Conservation (phyloP, 805 yeast genomes). For the Hanseniaspora clermontiae region DNA sequence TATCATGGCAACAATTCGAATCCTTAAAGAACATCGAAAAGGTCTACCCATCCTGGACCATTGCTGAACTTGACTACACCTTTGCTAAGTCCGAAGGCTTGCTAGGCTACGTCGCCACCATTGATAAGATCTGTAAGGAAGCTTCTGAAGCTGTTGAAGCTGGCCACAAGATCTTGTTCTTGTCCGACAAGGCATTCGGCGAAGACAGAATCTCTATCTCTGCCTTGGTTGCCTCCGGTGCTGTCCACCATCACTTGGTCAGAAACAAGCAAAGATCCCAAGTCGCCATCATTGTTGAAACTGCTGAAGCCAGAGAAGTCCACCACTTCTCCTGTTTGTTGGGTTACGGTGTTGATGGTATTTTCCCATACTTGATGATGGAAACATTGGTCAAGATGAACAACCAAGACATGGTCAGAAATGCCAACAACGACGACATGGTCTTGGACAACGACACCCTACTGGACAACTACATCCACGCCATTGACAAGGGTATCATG, state of each 20-base stretch:
- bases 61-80: slow-evolving; percentile 74
- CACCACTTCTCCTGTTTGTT: slow-evolving; percentile 89
- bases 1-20: slow-evolving; percentile 56
- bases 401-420: slow-evolving; percentile 57
- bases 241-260: slow-evolving; percentile 92
- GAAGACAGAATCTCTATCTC: slow-evolving; percentile 65
- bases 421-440: slow-evolving; percentile 28
- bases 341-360: slow-evolving; percentile 96
- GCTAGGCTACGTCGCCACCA: slow-evolving; percentile 69
- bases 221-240: slow-evolving; percentile 86
- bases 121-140: slow-evolving; percentile 75
- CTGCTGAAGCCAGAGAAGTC: slow-evolving; percentile 95
- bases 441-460: slow-evolving; percentile 44
- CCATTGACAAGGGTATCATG: slow-evolving; percentile 80
- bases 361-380: slow-evolving; percentile 86
- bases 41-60: slow-evolving; percentile 79
- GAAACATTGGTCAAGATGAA: slow-evolving; percentile 80
- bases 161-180: slow-evolving; percentile 58
- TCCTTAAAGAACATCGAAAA: slow-evolving; percentile 62
- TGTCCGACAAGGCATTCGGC: slow-evolving; percentile 57
- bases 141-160: slow-evolving; percentile 76
- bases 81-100: slow-evolving; percentile 73
- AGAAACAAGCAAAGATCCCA: slow-evolving; percentile 92
- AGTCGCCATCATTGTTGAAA: slow-evolving; percentile 81
- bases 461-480: slow-evolving; percentile 65